phyloP scores from a whole-genome alignment of 164 flowering plant species.

The Santalum album region DNA sequence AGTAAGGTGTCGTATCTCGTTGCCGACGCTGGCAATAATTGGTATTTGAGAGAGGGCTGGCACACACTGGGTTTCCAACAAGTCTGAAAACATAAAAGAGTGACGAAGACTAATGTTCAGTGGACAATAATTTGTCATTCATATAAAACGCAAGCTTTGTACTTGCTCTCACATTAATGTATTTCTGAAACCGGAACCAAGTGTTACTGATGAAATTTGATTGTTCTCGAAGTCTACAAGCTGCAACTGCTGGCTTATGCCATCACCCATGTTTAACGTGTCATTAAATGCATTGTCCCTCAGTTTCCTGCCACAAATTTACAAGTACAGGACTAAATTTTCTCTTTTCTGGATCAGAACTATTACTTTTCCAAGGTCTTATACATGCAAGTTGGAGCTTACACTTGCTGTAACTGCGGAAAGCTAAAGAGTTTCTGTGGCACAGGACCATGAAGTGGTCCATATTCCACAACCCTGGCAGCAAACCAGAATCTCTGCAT shows the following conservation, averaged over 20 bases:
- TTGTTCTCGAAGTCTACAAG: slow-evolving; percentile 75
- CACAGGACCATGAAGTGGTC: slow-evolving; percentile 50
- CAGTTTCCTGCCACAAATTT: slow-evolving; percentile 44
- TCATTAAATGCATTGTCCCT: slow-evolving; percentile 57
- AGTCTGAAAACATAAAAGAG: slow-evolving; percentile 31
- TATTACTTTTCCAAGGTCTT: neutral
- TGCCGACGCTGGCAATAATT: slow-evolving; percentile 54
- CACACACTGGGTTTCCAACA: slow-evolving; percentile 75
- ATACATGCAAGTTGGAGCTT: slow-evolving; percentile 19
- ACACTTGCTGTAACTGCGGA: slow-evolving; percentile 79
- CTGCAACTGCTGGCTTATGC: slow-evolving; percentile 48
- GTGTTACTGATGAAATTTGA: slow-evolving; percentile 31
- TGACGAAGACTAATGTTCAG: neutral
- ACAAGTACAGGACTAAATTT: neutral
- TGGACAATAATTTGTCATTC: neutral
- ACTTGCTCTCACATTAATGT: slow-evolving; percentile 47
- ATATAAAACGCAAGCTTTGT: neutral
- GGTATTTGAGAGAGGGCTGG: slow-evolving; percentile 25
- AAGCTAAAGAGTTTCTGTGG: slow-evolving; percentile 52
- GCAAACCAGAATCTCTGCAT: slow-evolving; percentile 7
- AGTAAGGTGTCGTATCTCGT: slow-evolving; percentile 28
- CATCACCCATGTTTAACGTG: slow-evolving; percentile 50
- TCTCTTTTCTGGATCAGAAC: neutral
- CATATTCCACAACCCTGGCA: slow-evolving; percentile 57
- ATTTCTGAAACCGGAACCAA: slow-evolving; percentile 37